A percentile compares a stretch with the other conserved stretches of the same genome.
These are phyloP conservation scores for Tanacetum coccineum DNA, from an alignment of 129 eudicot genomes.

Conservation along the genomic window DNA sequence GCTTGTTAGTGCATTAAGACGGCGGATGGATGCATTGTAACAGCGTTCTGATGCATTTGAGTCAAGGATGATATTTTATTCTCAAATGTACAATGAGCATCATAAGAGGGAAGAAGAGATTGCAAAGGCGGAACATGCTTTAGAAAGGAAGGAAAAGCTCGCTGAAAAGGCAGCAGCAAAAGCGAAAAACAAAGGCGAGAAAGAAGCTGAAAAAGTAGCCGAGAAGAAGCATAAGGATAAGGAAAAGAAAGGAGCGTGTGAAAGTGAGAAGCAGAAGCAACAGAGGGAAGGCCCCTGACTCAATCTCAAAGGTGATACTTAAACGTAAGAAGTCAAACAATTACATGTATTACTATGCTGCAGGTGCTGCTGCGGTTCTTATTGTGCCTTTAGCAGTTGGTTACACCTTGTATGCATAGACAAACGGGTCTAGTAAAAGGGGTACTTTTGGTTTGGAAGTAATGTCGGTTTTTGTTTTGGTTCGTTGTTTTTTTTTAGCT, in stretches of 20 bases:
- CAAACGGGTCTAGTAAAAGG: not conserved
- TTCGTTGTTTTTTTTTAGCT: constrained; percentile 12
- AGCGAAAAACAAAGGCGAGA: constrained; percentile 81
- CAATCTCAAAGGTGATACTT: constrained; percentile 65
- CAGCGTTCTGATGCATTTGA: too few relatives aligned
- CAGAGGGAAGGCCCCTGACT: constrained; percentile 45
- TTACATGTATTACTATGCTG: constrained; percentile 37
- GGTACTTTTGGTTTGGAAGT: constrained; percentile 15
- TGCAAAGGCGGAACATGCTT: too few relatives aligned
- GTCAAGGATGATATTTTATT: too few relatives aligned
- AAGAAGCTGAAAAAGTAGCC: too few relatives aligned
- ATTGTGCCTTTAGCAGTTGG: constrained; percentile 31
- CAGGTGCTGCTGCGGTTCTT: constrained; percentile 23
- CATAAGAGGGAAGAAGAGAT: too few relatives aligned
- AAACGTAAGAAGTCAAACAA: constrained; percentile 79
- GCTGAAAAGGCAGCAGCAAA: constrained; percentile 84
- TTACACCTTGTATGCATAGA: too few relatives aligned
- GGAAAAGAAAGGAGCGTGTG: constrained; percentile 40
- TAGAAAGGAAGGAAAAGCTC: too few relatives aligned
- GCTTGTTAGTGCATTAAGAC: too few relatives aligned
- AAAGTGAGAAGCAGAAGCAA: constrained; percentile 40
- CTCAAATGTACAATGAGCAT: too few relatives aligned
- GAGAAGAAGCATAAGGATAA: constrained; percentile 93
- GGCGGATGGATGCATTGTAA: too few relatives aligned
- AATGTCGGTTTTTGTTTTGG: constrained; percentile 5